phyloP scores from a whole-genome alignment of 306 rosid species.

The Inga laurina region DNA sequence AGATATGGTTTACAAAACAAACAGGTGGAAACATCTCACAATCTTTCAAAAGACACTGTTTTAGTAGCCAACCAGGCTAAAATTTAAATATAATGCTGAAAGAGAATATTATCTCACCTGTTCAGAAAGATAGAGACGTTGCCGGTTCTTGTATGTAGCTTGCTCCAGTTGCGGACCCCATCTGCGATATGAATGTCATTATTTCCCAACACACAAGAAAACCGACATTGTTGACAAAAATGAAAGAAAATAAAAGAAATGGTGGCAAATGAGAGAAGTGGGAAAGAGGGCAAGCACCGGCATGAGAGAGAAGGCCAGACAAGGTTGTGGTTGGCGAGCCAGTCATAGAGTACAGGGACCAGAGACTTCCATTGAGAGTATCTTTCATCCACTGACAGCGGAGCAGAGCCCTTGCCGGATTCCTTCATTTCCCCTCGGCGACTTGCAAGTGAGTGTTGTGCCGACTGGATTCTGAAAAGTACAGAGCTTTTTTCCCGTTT shows the following conservation, averaged over 20 bases:
- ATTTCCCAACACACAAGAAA: background rate
- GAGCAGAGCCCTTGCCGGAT: background rate
- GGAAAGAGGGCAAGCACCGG: conserved; percentile 41
- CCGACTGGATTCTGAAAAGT: background rate
- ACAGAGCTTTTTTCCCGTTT: background rate
- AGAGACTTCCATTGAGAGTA: conserved; percentile 91
- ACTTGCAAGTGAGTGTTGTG: background rate
- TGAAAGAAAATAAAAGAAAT: background rate
- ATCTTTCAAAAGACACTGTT: background rate
- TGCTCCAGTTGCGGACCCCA: conserved; percentile 90
- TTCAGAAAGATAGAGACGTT: conserved; percentile 89
- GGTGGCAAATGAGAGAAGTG: background rate
- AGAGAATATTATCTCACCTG: conserved; percentile 49
- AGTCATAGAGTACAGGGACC: conserved; percentile 88
- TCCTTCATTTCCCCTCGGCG: conserved; percentile 27
- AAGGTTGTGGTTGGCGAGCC: conserved; percentile 96
- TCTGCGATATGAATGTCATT: conserved; percentile 36
- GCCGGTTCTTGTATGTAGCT: conserved; percentile 86
- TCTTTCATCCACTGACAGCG: conserved; percentile 54
- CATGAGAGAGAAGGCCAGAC: conserved; percentile 97
- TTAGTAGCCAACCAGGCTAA: background rate
- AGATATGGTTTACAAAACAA: background rate
- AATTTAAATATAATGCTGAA: background rate
- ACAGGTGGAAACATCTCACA: background rate
- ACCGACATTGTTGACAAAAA: background rate